Base-by-base conservation (phyloP, 1,284 basidiomycete genomes). In the Wallemia ichthyophaga region DNA sequence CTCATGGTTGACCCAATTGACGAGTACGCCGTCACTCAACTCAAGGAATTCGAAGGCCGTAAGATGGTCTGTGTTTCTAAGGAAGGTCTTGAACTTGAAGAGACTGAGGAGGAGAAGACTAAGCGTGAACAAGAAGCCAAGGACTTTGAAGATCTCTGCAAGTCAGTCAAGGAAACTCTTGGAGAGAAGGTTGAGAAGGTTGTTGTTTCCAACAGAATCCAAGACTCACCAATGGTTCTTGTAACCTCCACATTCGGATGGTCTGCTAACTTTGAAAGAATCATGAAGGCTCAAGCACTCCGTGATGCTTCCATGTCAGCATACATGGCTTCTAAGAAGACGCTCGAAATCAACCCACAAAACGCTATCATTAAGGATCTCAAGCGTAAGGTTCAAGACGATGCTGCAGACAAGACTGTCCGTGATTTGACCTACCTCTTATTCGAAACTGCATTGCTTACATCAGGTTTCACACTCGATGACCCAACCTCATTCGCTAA, bases 141-240 rank as follows among this genome's bases (percentile, higher is more conserved):
- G 65, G 80, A 82, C 67, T 95, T 80, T 73, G 79, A 81, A 68
- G 86, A 87, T 64, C 80, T 98, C 63, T 94, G 87, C 80, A 78
- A 84, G 66, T 79, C 82, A 64, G 86, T 96, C 76, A 98, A 98
- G 81, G 92, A 98, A 68, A 87, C 86, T 64, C 87, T 98, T 62
- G 91, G 91, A 63, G 92, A 96, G 75, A 94, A 92, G 78, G 92
- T 98, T 65, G 94, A 98, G 80, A 98, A 98, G 80, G 94, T 98
- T 33, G 80, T 95, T 64, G 78, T 96, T 66, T 96, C 94, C 59
- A 96, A 94, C 81, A 88, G 92, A 73, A 91, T 95, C 75, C 78
- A 79, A 68, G 86, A 92, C 73, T 94, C 89, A 26, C 89, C 89
- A 61, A 92, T 87, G 69, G 87, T 94, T 53, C 82, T 94, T 68